These are phyloP conservation scores for Tylopilus microsporus DNA, from an alignment of 1,284 basidiomycete species.

Conservation along the genomic window DNA sequence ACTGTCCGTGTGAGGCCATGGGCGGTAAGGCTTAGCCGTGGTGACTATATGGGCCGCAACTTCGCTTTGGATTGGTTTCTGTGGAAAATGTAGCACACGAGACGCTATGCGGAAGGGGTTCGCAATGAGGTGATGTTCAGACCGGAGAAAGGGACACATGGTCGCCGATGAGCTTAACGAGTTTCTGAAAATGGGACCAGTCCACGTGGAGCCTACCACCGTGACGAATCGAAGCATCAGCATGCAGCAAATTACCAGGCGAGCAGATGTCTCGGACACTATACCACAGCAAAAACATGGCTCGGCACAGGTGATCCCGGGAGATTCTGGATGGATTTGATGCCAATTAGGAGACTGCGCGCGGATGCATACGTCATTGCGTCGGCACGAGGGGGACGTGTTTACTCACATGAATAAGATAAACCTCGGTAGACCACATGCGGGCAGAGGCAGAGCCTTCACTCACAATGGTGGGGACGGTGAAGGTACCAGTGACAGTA, in stretches of 20 bases:
- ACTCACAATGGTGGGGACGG: too few relatives aligned
- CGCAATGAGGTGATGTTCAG: background rate
- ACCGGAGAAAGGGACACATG: background rate
- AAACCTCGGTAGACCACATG: background rate
- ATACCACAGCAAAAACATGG: background rate
- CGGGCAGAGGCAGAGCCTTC: too few relatives aligned
- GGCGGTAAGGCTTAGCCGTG: background rate
- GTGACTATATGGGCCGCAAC: background rate
- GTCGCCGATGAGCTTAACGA: background rate
- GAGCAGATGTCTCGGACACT: background rate
- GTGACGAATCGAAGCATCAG: background rate
- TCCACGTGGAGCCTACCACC: conserved; percentile 3
- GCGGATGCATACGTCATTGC: background rate
- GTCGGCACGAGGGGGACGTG: background rate
- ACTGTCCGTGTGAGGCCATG: background rate
- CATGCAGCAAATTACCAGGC: background rate
- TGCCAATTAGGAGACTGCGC: background rate
- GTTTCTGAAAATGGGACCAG: background rate
- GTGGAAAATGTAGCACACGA: background rate
- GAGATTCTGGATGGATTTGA: background rate
- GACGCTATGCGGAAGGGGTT: background rate
- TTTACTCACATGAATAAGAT: background rate
- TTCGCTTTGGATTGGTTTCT: background rate
- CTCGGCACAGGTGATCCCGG: background rate
- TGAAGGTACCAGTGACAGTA: too few relatives aligned